Evolutionary conservation across 441 rosid species (phyloP).

Genomic region (Mallotus japonicus): DNA sequence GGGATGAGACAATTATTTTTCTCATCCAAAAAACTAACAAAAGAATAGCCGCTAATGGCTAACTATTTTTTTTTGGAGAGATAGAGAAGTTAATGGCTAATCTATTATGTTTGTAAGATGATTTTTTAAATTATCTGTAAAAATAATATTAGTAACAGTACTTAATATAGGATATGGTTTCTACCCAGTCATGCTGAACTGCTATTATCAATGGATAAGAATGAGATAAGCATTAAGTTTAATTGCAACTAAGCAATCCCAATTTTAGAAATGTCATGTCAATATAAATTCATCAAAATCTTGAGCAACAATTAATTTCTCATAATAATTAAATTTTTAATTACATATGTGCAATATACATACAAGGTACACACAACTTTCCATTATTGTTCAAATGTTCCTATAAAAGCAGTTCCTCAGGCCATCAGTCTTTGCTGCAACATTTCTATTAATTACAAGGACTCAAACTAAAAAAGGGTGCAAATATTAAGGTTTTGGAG

Average conservation of each 20-base stretch:
- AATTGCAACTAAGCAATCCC: not conserved
- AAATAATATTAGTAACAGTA: not conserved
- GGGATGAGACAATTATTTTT: too few species aligned
- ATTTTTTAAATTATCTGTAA: too few species aligned
- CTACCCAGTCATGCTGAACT: not conserved
- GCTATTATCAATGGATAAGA: slow-evolving; percentile 14
- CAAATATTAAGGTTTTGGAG: slow-evolving; percentile 9
- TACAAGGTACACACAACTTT: too few species aligned
- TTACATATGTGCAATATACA: too few species aligned
- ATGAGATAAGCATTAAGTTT: slow-evolving; percentile 1
- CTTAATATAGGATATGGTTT: not conserved
- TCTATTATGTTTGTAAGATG: too few species aligned
- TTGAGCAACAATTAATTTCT: not conserved
- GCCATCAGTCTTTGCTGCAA: too few species aligned
- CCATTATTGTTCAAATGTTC: not conserved
- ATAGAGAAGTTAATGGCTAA: too few species aligned
- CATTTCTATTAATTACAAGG: too few species aligned
- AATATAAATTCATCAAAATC: slow-evolving; percentile 13
- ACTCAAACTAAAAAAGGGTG: too few species aligned
- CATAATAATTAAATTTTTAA: too few species aligned
- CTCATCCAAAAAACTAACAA: not conserved
- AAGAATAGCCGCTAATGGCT: not conserved
- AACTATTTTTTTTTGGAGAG: too few species aligned
- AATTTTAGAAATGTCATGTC: slow-evolving; percentile 4
- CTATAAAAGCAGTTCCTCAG: slow-evolving; percentile 13